phyloP scores from a whole-genome alignment of 116 monocot genomes.

The Posidonia oceanica region DNA sequence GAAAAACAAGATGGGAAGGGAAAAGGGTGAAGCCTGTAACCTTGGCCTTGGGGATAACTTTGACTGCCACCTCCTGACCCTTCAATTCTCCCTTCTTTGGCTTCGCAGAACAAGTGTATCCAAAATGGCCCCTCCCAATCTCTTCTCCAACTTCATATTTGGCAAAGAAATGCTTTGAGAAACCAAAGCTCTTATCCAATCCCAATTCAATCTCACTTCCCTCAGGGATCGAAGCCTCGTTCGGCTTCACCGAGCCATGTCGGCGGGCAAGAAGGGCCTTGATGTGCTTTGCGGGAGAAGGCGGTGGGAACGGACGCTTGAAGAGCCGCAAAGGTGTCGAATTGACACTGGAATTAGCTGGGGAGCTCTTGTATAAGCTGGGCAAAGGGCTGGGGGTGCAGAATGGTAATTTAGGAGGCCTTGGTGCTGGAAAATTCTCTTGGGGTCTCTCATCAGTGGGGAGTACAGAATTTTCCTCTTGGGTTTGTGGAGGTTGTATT shows the following conservation, averaged over 20 bases:
- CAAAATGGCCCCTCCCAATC: slow-evolving; percentile 87
- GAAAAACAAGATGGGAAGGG: not conserved
- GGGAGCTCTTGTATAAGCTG: slow-evolving; percentile 56
- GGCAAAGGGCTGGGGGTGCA: slow-evolving; percentile 67
- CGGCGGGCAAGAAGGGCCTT: slow-evolving; percentile 65
- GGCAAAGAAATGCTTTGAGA: slow-evolving; percentile 54
- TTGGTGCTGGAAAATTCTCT: slow-evolving; percentile 20
- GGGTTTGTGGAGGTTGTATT: slow-evolving; percentile 18
- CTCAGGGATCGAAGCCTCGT: slow-evolving; percentile 71
- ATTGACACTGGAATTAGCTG: slow-evolving; percentile 43
- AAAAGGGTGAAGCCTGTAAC: slow-evolving; percentile 10
- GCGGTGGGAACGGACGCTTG: slow-evolving; percentile 80
- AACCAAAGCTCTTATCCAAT: slow-evolving; percentile 78
- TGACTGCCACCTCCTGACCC: slow-evolving; percentile 81
- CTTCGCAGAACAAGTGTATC: slow-evolving; percentile 65
- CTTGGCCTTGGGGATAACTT: slow-evolving; percentile 89
- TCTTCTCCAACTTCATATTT: slow-evolving; percentile 84
- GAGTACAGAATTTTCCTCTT: slow-evolving; percentile 8
- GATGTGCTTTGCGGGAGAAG: slow-evolving; percentile 98
- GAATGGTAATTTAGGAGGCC: slow-evolving; percentile 36
- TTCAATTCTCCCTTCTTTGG: slow-evolving; percentile 91
- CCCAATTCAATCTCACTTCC: slow-evolving; percentile 49
- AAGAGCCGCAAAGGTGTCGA: slow-evolving; percentile 69
- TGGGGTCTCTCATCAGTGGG: slow-evolving; percentile 13
- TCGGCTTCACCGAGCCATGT: slow-evolving; percentile 75